Evolutionary conservation across 1,139 yeast genomes (phyloP), one percentile per base, ranked within the genome.

Genomic region (Kodamaea arcana): DNA sequence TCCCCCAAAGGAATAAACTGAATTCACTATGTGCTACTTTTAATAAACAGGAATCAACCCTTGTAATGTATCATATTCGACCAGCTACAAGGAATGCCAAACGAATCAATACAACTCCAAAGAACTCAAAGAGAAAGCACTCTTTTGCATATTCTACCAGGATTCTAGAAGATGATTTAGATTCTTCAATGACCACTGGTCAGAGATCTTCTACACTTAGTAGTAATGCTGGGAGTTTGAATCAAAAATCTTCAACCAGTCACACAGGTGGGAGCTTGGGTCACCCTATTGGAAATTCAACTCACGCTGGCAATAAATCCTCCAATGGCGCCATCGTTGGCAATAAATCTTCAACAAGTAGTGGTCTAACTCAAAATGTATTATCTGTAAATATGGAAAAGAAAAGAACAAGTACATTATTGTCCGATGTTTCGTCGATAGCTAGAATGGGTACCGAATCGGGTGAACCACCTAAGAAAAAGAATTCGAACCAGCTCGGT

Each of bases 361-460:
- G 31, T 30, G 28, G 27, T 24, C 35, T 29, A 11, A 39, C 39
- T 22, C 45, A 45, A 22, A 48, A 51, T 26, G 50, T 54, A 1
- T 40, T 55, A 5, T 65, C 72, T 0, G 45, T 67, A 12, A 65
- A 59, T 37, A 68, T 69, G 69, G 78, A 72, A 30, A 74, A 72
- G 41, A 74, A 72, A 42, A 58, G 82, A 36, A 65, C 76, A 2
- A 66, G 79, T 32, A 72, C 82, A 0, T 62, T 78, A 17, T 48
- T 69, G 18, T 74, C 83, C 0, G 83, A 77, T 33, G 70, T 72
- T 1, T 63, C 80, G 29, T 74, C 83, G 0, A 69, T 74, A 40
- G 84, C 80, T 31, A 62, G 86, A 54, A 78, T 80, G 82, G 76
- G 78, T 7, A 61, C 72, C 3, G 71, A 63, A 24, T 46, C 61